Percentiles rank a stretch among this genome's conserved stretches.
Evolutionary conservation across 176 grass and related monocot species (phyloP).

Genomic region (Hyparrhenia diplandra): DNA sequence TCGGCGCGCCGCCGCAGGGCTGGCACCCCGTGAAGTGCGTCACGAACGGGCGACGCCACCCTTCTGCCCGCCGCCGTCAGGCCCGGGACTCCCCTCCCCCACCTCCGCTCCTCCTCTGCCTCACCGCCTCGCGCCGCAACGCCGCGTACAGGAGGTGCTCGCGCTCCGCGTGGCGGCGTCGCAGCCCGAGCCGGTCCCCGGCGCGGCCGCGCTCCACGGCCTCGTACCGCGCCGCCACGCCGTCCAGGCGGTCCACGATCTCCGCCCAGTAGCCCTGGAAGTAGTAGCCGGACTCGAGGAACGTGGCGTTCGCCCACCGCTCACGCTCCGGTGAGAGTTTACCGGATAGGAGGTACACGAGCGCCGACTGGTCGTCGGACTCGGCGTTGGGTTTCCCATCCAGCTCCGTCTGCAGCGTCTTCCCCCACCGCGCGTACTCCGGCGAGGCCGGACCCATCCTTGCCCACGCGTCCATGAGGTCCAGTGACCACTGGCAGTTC

Average conservation of each 20-base stretch:
- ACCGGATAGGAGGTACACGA: conserved; percentile 50
- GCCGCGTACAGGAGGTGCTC: conserved; percentile 38
- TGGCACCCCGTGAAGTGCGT: conserved; percentile 85
- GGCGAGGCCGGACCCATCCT: conserved; percentile 29
- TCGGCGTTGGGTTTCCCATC: conserved; percentile 29
- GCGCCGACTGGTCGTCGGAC: conserved; percentile 67
- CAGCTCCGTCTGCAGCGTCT: conserved; percentile 17
- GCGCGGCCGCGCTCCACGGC: conserved; percentile 21
- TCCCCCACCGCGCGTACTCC: conserved; percentile 24
- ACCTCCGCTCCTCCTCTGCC: too few species aligned
- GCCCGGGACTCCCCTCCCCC: background rate
- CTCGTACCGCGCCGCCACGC: conserved; percentile 36
- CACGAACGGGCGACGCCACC: conserved; percentile 62
- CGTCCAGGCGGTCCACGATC: conserved; percentile 43
- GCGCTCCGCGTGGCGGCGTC: conserved; percentile 53
- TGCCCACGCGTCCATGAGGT: conserved; percentile 65
- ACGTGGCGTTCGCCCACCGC: conserved; percentile 23
- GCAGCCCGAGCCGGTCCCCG: background rate
- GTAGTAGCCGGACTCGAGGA: conserved; percentile 53
- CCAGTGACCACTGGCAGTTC: conserved; percentile 91
- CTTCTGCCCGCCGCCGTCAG: conserved; percentile 8
- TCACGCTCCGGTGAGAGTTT: background rate
- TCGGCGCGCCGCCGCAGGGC: conserved; percentile 57
- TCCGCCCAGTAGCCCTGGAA: conserved; percentile 81
- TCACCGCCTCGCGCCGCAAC: conserved; percentile 13